Evolutionary conservation across 768 basidiomycete species (phyloP).

Genomic region (Suillus americanus): DNA sequence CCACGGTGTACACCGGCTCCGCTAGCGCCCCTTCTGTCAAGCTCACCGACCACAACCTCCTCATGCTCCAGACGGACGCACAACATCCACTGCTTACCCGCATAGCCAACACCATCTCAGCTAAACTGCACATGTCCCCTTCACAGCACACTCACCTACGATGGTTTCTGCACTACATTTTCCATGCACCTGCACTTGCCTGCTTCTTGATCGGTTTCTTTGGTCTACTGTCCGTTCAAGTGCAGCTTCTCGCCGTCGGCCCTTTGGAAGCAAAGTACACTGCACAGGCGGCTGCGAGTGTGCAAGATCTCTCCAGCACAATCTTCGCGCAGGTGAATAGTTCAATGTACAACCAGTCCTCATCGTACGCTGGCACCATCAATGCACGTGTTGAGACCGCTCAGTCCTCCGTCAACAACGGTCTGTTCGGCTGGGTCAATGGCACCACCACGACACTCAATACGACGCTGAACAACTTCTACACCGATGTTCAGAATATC

Average conservation of each 20-base stretch:
- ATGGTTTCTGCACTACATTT: constrained; percentile 91
- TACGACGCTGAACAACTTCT: constrained; percentile 81
- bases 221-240: constrained; percentile 80
- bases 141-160: constrained; percentile 66
- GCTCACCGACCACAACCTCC: constrained; percentile 73
- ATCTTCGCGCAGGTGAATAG: constrained; percentile 78
- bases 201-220: constrained; percentile 93
- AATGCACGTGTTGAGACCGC: constrained; percentile 70
- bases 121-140: constrained; percentile 53
- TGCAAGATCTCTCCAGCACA: constrained; percentile 63
- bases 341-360: constrained; percentile 81
- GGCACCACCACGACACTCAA: constrained; percentile 87
- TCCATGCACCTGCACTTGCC: constrained; percentile 87
- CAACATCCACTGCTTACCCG: constrained; percentile 74
- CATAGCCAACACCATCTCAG: constrained; percentile 54
- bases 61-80: constrained; percentile 68
- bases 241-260: constrained; percentile 79
- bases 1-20: constrained; percentile 41
- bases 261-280: constrained; percentile 72
- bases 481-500: constrained; percentile 76
- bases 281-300: constrained; percentile 57
- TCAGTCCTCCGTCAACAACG: constrained; percentile 79
- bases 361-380: constrained; percentile 71
- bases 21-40: constrained; percentile 50
- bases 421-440: constrained; percentile 95